A percentile compares a stretch with the other conserved stretches of the same genome.
These are phyloP conservation scores for Ganoderma meredithae DNA, from an alignment of 1,284 basidiomycete species.

Conservation along the genomic window DNA sequence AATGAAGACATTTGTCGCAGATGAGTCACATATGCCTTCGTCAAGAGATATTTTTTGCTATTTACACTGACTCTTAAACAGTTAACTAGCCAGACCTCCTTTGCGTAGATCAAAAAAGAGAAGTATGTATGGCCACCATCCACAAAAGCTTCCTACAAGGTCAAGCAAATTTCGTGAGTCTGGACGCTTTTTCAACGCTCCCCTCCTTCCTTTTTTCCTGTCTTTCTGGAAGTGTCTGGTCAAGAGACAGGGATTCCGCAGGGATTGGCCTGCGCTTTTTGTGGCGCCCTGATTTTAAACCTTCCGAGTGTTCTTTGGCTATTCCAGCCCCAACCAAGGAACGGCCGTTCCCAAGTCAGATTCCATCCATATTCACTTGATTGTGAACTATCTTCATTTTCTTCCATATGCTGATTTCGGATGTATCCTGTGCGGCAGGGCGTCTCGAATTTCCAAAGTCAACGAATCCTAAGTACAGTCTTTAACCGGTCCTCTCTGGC, in stretches of 20 bases:
- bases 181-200: no score
- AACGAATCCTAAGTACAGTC: no score
- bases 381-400: not conserved
- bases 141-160: no score
- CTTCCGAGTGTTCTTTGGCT: not conserved
- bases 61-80: no score
- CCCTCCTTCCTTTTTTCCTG: not conserved
- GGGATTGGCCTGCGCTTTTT: not conserved
- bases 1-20: not conserved
- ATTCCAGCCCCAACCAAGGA: not conserved
- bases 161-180: no score
- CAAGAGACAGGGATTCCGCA: not conserved
- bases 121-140: no score
- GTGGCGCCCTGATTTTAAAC: not conserved
- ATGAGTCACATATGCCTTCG: not conserved
- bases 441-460: not conserved
- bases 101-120: no score
- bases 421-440: not conserved
- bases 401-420: not conserved
- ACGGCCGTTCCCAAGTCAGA: not conserved
- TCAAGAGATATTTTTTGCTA: not conserved
- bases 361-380: not conserved
- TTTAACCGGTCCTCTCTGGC: no score
- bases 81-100: no score
- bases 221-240: not conserved